phyloP scores from a whole-genome alignment of 768 basidiomycete genomes.

The Pleurotus cornucopiae region DNA sequence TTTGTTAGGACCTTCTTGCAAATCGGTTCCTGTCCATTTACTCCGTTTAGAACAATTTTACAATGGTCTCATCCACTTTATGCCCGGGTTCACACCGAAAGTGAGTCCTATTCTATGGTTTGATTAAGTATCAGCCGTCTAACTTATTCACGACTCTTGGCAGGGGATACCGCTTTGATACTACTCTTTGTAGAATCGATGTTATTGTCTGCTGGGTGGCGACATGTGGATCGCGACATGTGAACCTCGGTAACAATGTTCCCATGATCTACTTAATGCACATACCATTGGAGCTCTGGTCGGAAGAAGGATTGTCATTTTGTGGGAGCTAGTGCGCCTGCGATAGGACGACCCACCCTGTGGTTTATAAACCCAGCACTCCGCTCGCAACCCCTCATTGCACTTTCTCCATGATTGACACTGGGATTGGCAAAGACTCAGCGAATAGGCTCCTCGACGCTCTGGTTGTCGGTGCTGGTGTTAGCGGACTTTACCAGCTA shows the following conservation, averaged over 20 bases:
- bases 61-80: too few relatives aligned
- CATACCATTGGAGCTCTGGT: background rate
- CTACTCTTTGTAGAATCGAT: too few relatives aligned
- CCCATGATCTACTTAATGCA: background rate
- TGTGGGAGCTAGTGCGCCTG: too few relatives aligned
- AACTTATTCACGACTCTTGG: too few relatives aligned
- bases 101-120: too few relatives aligned
- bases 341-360: background rate
- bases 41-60: too few relatives aligned
- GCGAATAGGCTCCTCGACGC: background rate
- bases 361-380: background rate
- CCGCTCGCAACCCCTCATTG: background rate
- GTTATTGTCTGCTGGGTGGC: too few relatives aligned
- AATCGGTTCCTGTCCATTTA: background rate
- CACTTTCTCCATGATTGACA: background rate
- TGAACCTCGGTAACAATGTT: background rate
- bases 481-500: constrained; percentile 2
- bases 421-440: background rate
- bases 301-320: background rate
- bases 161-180: too few relatives aligned
- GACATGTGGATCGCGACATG: too few relatives aligned
- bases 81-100: too few relatives aligned
- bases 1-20: background rate
- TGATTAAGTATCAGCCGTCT: too few relatives aligned
- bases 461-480: constrained; percentile 4